Percentiles rank a stretch among this genome's conserved stretches.
Evolutionary conservation across 805 yeast genomes (phyloP).

Genomic region (Candida suzukii): DNA sequence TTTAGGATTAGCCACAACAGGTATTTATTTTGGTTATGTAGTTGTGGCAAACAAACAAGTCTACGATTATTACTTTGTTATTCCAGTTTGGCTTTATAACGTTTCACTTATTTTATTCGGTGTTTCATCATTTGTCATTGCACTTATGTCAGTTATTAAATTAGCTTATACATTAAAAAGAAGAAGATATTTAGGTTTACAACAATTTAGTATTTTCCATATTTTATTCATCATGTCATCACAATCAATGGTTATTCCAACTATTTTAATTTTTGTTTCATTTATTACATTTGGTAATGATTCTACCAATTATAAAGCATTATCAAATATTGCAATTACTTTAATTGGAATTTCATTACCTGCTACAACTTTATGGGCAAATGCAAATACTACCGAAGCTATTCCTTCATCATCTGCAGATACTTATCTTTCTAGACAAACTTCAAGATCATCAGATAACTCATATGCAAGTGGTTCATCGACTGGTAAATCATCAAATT

Average conservation of each 20-base stretch:
- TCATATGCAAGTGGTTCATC: not conserved
- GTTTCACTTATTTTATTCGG: conserved; percentile 61
- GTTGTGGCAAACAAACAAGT: conserved; percentile 33
- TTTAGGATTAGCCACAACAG: conserved; percentile 49
- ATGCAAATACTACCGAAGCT: conserved; percentile 48
- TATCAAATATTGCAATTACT: conserved; percentile 49
- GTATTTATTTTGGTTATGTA: conserved; percentile 50
- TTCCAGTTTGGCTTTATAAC: conserved; percentile 34
- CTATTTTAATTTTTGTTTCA: conserved; percentile 55
- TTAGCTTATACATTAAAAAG: conserved; percentile 61
- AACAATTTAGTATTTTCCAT: conserved; percentile 78
- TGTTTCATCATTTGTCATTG: conserved; percentile 56
- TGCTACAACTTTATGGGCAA: conserved; percentile 84
- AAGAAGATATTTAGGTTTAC: conserved; percentile 70
- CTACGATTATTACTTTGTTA: conserved; percentile 9
- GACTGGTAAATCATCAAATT: not conserved
- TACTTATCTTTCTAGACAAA: conserved; percentile 12
- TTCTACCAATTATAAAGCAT: conserved; percentile 25
- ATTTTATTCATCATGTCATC: conserved; percentile 71
- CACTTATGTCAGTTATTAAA: conserved; percentile 56
- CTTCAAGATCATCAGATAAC: not conserved
- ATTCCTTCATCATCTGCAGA: conserved; percentile 31
- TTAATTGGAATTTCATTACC: conserved; percentile 72
- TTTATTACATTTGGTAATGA: conserved; percentile 30
- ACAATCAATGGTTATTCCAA: conserved; percentile 79